A percentile compares a stretch with the other conserved stretches of the same genome.
These are phyloP conservation scores for Penicillium nordicum DNA, from an alignment of 2,329 filamentous ascomycete genomes.

Conservation along the genomic window DNA sequence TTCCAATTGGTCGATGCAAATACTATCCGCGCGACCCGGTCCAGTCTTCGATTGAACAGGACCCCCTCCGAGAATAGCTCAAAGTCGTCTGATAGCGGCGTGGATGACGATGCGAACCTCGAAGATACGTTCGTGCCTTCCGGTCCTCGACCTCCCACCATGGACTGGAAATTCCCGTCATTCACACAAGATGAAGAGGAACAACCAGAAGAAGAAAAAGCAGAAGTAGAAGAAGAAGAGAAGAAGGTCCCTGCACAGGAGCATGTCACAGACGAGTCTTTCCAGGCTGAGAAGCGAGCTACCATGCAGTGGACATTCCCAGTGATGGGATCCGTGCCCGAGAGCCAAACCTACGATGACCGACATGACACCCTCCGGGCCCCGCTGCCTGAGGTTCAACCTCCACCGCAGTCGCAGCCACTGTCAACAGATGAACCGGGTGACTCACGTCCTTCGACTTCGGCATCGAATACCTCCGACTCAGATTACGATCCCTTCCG, in stretches of 20 bases:
- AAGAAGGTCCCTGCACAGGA: slow-evolving; percentile 2
- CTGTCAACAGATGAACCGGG: slow-evolving; percentile 24
- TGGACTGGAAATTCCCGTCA: slow-evolving; percentile 47
- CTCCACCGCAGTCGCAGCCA: background rate
- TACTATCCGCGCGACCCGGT: slow-evolving; percentile 56
- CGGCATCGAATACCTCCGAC: slow-evolving; percentile 36
- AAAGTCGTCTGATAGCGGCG: slow-evolving; percentile 31
- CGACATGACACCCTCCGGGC: slow-evolving; percentile 36
- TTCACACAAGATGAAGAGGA: slow-evolving; percentile 27
- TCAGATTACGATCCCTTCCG: slow-evolving; percentile 44
- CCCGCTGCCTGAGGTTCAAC: slow-evolving; percentile 18
- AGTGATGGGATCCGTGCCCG: slow-evolving; percentile 31
- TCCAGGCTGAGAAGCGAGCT: slow-evolving; percentile 35
- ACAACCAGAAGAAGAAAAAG: background rate
- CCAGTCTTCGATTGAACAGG: slow-evolving; percentile 45
- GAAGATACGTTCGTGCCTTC: slow-evolving; percentile 33
- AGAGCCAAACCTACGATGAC: slow-evolving; percentile 14
- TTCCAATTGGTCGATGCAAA: slow-evolving; percentile 52
- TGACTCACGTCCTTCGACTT: slow-evolving; percentile 39
- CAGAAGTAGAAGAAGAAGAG: background rate
- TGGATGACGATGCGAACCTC: slow-evolving; percentile 22
- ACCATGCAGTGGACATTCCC: slow-evolving; percentile 57
- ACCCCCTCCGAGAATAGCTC: slow-evolving; percentile 38
- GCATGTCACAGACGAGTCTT: slow-evolving; percentile 19
- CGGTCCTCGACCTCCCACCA: slow-evolving; percentile 44